Base-by-base conservation (phyloP, 2,329 filamentous ascomycete species). In the Colletotrichum camelliae region DNA sequence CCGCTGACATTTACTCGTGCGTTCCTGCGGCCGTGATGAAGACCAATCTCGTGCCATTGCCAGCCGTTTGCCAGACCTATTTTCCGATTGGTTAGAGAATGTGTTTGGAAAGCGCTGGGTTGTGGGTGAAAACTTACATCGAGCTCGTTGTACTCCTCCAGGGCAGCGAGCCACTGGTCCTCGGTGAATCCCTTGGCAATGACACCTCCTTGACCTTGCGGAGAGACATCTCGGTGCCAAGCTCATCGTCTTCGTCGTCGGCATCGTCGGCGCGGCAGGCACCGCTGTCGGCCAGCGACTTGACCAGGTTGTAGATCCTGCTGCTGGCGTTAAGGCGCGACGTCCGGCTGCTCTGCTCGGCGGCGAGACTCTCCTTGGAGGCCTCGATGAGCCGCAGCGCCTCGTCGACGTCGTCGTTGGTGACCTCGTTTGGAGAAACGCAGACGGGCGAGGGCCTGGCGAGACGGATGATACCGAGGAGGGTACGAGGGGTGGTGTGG, bases 141-240 rank as follows among this genome's bases (percentile, higher is more conserved):
- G 77, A 98, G 87, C 79, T 91, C 88, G 4, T 95, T 93, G 85
- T 99, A 98, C 87, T 98, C 96, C 77, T 98, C 94, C 82, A 99
- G 89, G 24, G 96, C 94, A 79, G 91, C 91, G 81, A 94, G 90
- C 87, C 98, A 96, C 85, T 99, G 96, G 85, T 98, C 95, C 78
- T 96, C 94, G 1, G 96, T 99, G 85, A 98, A 99, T 4, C 97
- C 97, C 90, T 98, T 98, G 69, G 96, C 97, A 80, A 98, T 90
- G 35, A 99, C 96, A 79, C 97, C 85, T 98, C 96, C 83, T 96
- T 92, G 76, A 99, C 95, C 85, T 95, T 94, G 79, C 94, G 91
- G 88, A 99, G 91, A 84, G 94, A 97, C 80, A 99, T 87, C 85
- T 98, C 96, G 24, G 90, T 83, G 18, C 89, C 88, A 43, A 84